Base-by-base conservation (phyloP, 352 stramenopile genomes). In the Pythium diclinum region DNA sequence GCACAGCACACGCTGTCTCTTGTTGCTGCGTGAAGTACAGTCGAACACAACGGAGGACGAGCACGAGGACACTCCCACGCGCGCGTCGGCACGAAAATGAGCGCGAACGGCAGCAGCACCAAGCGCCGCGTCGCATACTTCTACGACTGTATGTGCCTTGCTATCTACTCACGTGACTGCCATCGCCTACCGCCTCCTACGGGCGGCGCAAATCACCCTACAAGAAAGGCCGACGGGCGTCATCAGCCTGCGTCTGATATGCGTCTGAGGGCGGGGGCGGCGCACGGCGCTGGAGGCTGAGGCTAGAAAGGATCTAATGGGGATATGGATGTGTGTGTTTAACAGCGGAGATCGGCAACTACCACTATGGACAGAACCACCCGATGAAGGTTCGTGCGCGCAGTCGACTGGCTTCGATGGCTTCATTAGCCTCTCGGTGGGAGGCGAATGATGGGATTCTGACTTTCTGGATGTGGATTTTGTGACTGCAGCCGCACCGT, bases 321-420 rank as follows among this genome's bases (percentile, higher is more conserved):
- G 2, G 13, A 34, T 58, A n/a, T 48, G 6, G 21, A 23, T 84
- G 85, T 94, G 59, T 30, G 68, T 44, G n/a, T 59, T 34, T 52
- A 28, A 28, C 25, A 96, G 92, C 92, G 57, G 97, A 99, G 76
- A 96, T 99, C 57, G 97, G 97, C 52, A 99, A 99, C 77, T 99
- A 98, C 69, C 93, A 99, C 74, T 99, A 99, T 81, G 97, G 97
- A 17, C 91, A 98, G 62, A 92, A 87, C 63, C 90, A 97, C 65
- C 91, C 86, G 13, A 96, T 96, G 86, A 94, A 95, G 82, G 81
- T 92, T 54, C 59, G 38, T 23, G 38, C 36, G 53, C 65, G 58
- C n/a, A 38, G 33, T 48, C 9, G 53, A 21, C 17, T 25, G 6
- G 52, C 32, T 13, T 40, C 25, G 38, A 47, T 47, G 38, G 38